A percentile compares a stretch with the other conserved stretches of the same genome.
phyloP scores from a whole-genome alignment of 2,329 filamentous ascomycete genomes.

The Paecilomyces niveus region DNA sequence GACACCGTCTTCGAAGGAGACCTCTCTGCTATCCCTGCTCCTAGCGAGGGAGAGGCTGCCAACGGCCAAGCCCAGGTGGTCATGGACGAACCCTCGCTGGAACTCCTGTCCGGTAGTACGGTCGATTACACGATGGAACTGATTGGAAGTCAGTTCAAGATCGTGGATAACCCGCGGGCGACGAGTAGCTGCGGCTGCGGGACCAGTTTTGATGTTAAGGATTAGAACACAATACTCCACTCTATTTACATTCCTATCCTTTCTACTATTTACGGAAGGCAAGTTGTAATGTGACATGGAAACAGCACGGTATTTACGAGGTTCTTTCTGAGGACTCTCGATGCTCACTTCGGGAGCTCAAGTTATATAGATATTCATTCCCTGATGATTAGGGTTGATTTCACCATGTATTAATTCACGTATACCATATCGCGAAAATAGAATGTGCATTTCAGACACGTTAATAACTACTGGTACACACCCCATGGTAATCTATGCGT shows the following conservation, averaged over 20 bases:
- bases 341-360: neutral
- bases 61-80: conserved; percentile 66
- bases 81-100: conserved; percentile 78
- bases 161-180: conserved; percentile 84
- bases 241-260: neutral
- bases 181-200: conserved; percentile 95
- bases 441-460: neutral
- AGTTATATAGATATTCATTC: neutral
- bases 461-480: neutral
- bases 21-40: conserved; percentile 16
- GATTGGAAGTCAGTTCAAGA: conserved; percentile 92
- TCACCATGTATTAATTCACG: neutral
- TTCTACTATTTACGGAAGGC: neutral
- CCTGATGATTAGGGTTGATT: neutral
- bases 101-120: conserved; percentile 85
- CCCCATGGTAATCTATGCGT: neutral
- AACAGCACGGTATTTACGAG: neutral
- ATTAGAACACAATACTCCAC: conserved; percentile 22
- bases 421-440: neutral
- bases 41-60: conserved; percentile 13
- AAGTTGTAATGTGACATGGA: neutral
- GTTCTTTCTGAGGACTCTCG: neutral
- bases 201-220: conserved; percentile 92
- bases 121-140: conserved; percentile 95
- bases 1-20: conserved; percentile 80